Evolutionary conservation across 2,329 filamentous ascomycete species (phyloP), one percentile per base, ranked within the genome.

Genomic region (Biscogniauxia marginata): DNA sequence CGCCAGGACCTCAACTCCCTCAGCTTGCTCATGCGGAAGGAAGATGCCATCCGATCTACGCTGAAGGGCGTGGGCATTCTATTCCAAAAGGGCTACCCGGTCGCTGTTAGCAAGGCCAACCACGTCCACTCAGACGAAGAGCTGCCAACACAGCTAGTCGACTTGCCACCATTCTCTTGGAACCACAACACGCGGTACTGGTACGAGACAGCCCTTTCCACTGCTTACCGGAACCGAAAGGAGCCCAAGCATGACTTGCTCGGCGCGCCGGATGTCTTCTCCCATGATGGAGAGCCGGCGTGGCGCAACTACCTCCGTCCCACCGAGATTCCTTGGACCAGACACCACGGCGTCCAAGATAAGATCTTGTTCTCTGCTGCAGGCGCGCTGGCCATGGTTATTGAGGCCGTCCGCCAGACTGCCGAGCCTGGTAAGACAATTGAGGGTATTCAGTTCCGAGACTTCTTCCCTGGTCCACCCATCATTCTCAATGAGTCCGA

Each of bases 291-390:
- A 6, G 65, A 70, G 34, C 72, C 72, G 0, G 64, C 63, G 4
- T 75, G 72, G 71, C 66, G 72, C 1, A 71, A 74, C 47, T 65
- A 73, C n/a, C 57, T 75, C 20, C 69, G 69, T n/a, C 61, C 69
- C 7, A 63, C 60, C 9, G 70, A 75, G 50, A 47, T 74, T 1
- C 73, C 74, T 2, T 83, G 82, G 65, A 72, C 79, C 7, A 69
- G 76, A 45, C 79, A 82, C 59, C 81, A 83, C 63, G 64, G 71
- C 46, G 77, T 82, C 55, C 71, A 79, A 46, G 75, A 71, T 59
- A 75, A 78, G 46, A 76, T 78, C 54, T 73, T 82, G 54, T 80
- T 78, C 52, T 77, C 80, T 30, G 77, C 74, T n/a, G 73, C 75
- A 1, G 69, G 70, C 1, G 72, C 70, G 50, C 46, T 75, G 1